phyloP scores from a whole-genome alignment of 371 early-diverging fungal species.

The Haplosporangium sp. region DNA sequence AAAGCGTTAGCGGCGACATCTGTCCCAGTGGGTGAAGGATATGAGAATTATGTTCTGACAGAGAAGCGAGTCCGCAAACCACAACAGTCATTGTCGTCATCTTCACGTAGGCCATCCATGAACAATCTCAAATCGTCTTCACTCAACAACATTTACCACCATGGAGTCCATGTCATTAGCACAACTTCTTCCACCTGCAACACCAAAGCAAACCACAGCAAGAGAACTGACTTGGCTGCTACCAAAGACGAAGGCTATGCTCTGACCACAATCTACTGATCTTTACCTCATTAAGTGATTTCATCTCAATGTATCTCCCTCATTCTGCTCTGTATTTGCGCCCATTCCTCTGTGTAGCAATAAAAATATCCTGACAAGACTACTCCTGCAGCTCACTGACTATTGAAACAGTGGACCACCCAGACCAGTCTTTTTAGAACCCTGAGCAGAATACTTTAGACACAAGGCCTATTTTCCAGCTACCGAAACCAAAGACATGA shows the following conservation, averaged over 20 bases:
- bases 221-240: slow-evolving; percentile 6
- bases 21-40: slow-evolving; percentile 28
- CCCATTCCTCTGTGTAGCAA: too few relatives aligned
- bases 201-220: slow-evolving; percentile 5
- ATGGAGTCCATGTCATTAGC: slow-evolving; percentile 14
- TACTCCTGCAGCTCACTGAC: too few relatives aligned
- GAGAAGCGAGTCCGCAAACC: slow-evolving; percentile 45
- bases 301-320: too few relatives aligned
- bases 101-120: slow-evolving; percentile 24
- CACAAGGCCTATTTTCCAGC: too few relatives aligned
- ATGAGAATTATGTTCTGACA: slow-evolving; percentile 35
- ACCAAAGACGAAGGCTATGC: slow-evolving; percentile 27
- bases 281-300: too few relatives aligned
- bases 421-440: too few relatives aligned
- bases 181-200: slow-evolving; percentile 10
- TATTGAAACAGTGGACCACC: too few relatives aligned
- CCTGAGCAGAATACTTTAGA: too few relatives aligned
- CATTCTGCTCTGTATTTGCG: too few relatives aligned
- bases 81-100: slow-evolving; percentile 6
- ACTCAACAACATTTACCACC: slow-evolving; percentile 17
- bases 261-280: slow-evolving; percentile 20
- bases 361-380: too few relatives aligned
- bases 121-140: slow-evolving; percentile 25
- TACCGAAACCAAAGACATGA: too few relatives aligned
- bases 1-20: slow-evolving; percentile 33